These are phyloP conservation scores for Gamsiella multidivaricata DNA, from an alignment of 192 early-diverging fungal species.

Conservation along the genomic window DNA sequence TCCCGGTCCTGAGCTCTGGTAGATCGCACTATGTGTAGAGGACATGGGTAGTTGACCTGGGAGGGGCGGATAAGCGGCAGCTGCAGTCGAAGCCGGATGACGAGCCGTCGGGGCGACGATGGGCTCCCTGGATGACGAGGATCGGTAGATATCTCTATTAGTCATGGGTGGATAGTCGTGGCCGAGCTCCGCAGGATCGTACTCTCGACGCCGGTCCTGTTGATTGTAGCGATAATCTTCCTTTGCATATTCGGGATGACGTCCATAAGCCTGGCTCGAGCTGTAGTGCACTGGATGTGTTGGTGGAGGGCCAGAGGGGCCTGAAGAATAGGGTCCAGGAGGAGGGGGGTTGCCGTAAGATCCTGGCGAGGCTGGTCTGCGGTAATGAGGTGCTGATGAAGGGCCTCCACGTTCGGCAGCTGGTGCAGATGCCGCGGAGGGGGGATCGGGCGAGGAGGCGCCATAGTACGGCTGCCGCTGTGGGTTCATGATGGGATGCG, in stretches of 20 bases:
- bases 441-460: slow-evolving; percentile 13
- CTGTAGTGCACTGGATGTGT: slow-evolving; percentile 16
- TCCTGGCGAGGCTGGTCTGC: slow-evolving; percentile 27
- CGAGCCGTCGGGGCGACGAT: neutral
- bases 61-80: slow-evolving; percentile 20
- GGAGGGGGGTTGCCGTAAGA: slow-evolving; percentile 30
- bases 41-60: neutral
- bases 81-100: slow-evolving; percentile 1
- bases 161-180: slow-evolving; percentile 37
- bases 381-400: slow-evolving; percentile 15
- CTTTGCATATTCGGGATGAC: slow-evolving; percentile 32
- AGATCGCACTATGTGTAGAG: slow-evolving; percentile 17
- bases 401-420: neutral
- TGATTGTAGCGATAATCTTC: slow-evolving; percentile 24
- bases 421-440: neutral
- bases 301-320: neutral
- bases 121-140: slow-evolving; percentile 5
- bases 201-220: slow-evolving; percentile 28
- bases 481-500: slow-evolving; percentile 24
- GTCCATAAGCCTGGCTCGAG: slow-evolving; percentile 17
- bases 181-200: slow-evolving; percentile 12
- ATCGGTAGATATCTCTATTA: slow-evolving; percentile 24
- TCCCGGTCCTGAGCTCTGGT: slow-evolving; percentile 12
- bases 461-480: slow-evolving; percentile 20
- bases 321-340: neutral